phyloP scores from a whole-genome alignment of 2,329 filamentous ascomycete genomes.

The Cordyceps javanica region DNA sequence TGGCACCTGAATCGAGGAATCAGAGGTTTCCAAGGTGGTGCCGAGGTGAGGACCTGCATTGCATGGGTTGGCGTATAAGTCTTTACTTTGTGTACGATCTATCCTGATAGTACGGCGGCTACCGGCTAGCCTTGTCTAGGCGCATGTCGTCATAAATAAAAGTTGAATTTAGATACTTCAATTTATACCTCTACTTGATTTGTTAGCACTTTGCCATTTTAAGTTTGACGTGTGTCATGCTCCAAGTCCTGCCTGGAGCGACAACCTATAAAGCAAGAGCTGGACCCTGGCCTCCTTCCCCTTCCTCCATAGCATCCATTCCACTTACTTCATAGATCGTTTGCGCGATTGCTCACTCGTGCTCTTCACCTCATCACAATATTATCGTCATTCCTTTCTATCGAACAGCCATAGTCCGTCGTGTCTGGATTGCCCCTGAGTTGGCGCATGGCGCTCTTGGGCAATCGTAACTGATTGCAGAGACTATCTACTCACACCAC shows the following conservation, averaged over 20 bases:
- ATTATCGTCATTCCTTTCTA: constrained; percentile 6
- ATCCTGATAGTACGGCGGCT: constrained; percentile 11
- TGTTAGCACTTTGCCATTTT: not conserved
- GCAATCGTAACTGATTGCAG: not conserved
- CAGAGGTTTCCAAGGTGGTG: constrained; percentile 21
- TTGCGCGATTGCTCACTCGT: not conserved
- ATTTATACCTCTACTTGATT: no score
- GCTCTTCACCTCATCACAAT: not conserved
- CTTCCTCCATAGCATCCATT: not conserved
- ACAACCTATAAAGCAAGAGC: not conserved
- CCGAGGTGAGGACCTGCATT: constrained; percentile 43
- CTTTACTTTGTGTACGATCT: constrained; percentile 22
- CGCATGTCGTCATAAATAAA: constrained; percentile 7
- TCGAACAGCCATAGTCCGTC: not conserved
- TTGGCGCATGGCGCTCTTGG: not conserved
- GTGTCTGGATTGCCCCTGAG: not conserved
- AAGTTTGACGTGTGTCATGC: no score
- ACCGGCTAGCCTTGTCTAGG: not conserved
- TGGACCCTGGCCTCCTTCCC: not conserved
- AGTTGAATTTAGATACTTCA: constrained; percentile 3
- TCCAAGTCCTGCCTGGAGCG: no score
- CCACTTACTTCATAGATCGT: not conserved
- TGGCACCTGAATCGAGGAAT: constrained; percentile 29
- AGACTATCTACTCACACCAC: not conserved
- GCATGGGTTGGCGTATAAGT: constrained; percentile 40